Evolutionary conservation across 495 filamentous ascomycete species (phyloP).

Genomic region (Podospora fimiseda): DNA sequence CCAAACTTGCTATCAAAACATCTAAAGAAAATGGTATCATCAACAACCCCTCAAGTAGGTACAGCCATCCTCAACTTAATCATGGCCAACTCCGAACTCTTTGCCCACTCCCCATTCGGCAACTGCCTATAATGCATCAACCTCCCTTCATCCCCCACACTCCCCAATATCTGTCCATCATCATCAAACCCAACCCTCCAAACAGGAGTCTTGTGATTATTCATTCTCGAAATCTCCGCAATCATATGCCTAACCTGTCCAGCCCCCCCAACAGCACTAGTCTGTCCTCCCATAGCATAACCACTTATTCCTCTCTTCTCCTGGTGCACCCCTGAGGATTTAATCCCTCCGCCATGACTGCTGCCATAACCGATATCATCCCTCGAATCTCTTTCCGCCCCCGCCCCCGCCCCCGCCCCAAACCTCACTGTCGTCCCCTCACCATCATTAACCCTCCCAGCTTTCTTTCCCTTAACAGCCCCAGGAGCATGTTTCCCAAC

Average conservation of each 20-base stretch:
- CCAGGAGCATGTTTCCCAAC: conserved; percentile 18
- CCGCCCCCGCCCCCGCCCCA: too few relatives aligned
- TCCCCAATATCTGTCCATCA: conserved; percentile 54
- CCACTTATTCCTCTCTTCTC: too few relatives aligned
- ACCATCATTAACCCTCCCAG: conserved; percentile 45
- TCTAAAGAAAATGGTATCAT: too few relatives aligned
- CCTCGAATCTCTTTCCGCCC: too few relatives aligned
- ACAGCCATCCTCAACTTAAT: conserved; percentile 44
- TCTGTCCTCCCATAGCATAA: too few relatives aligned
- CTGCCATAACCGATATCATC: too few relatives aligned
- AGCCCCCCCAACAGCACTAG: conserved; percentile 27
- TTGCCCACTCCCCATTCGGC: conserved; percentile 49
- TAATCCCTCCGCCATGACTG: too few relatives aligned
- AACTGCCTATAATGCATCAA: conserved; percentile 51
- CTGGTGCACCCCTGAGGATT: too few relatives aligned
- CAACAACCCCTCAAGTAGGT: too few relatives aligned
- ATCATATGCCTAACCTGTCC: conserved; percentile 42
- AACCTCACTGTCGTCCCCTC: too few relatives aligned
- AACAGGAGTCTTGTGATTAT: conserved; percentile 49
- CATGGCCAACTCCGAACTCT: conserved; percentile 49
- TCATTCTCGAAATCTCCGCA: conserved; percentile 47
- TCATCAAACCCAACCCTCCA: conserved; percentile 58
- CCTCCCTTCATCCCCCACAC: conserved; percentile 55
- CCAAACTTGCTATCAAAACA: too few relatives aligned
- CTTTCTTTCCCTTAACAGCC: conserved; percentile 57